phyloP scores from a whole-genome alignment of 176 grass and related monocot species.

The Triticum dicoccoides region DNA sequence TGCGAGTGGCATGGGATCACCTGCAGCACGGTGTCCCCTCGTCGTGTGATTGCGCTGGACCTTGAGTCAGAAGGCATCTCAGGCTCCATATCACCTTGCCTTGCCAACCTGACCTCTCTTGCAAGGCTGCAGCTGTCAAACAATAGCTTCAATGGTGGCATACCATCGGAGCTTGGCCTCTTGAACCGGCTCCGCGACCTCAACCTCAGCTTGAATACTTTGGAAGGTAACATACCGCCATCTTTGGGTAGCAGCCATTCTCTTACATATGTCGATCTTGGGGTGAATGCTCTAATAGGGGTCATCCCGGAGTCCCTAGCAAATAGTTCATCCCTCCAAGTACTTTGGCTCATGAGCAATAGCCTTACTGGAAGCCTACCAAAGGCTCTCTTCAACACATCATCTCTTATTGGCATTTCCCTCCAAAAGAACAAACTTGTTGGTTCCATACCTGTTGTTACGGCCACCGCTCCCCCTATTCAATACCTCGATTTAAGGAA shows the following conservation, averaged over 20 bases:
- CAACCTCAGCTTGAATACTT: constrained; percentile 56
- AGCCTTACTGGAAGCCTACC: constrained; percentile 38
- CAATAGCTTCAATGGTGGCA: constrained; percentile 38
- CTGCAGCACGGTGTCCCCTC: not conserved
- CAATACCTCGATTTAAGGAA: not conserved
- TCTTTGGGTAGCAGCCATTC: constrained; percentile 26
- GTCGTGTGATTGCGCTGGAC: constrained; percentile 7
- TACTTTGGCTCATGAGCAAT: constrained; percentile 26
- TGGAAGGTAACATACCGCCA: constrained; percentile 33
- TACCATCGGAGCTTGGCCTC: constrained; percentile 36
- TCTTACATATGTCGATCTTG: constrained; percentile 17
- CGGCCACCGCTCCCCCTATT: not conserved
- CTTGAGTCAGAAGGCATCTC: constrained; percentile 26
- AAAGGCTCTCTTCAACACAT: constrained; percentile 26
- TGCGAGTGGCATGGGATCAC: constrained; percentile 44
- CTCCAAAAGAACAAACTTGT: constrained; percentile 26
- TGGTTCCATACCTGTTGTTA: constrained; percentile 28
- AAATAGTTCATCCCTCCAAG: constrained; percentile 21
- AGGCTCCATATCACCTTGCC: constrained; percentile 31
- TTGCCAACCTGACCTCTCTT: constrained; percentile 44
- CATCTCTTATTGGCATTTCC: not conserved
- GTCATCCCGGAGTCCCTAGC: constrained; percentile 32
- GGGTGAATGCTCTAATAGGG: constrained; percentile 26
- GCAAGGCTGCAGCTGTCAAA: constrained; percentile 32
- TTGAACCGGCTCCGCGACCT: constrained; percentile 34